Base-by-base conservation (phyloP, 345 rosid genomes). In the Eucalyptus albens region DNA sequence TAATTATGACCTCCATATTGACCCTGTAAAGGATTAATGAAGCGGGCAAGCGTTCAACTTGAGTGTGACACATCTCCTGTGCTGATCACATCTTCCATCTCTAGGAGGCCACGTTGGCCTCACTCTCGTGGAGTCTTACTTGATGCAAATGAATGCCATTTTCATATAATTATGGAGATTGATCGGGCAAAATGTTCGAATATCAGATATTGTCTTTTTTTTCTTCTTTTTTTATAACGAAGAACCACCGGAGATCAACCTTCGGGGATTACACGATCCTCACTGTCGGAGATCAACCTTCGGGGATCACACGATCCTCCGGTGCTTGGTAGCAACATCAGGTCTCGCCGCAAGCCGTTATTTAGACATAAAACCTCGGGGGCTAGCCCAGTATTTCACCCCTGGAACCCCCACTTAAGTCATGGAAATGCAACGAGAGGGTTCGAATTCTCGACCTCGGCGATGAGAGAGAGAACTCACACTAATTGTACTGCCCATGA, bases 371-470 rank as follows among this genome's bases (percentile, higher is more conserved):
- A 47, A 47, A 47, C 11, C 49, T 47, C 5, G 12, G 49, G 0
- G 13, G 49, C 13, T 47, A 2, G 49, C 1, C 5, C 5, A 47
- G 2, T 47, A 47, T 11, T 47, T 0, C 0, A 47, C 5, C 0
- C 49, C 4, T 47, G 13, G 0, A 0, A 47, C 2, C 0, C 13
- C 2, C 49, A 47, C 49, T 47, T 47, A 47, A 47, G 49, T 47
- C 13, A 11, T 47, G 13, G 49, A 47, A 11, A 47, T 47, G 49
- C 5, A 47, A 47, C 1, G 0, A 49, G 15, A 49, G 15, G 15
- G 1, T 49, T 49, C 1, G 15, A 49, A 49, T 0, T 49, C 0
- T 49, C 2, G 0, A 49, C 50, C 50, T 12, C 2, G 0, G 5
- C 2, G 1, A 49, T 12, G 0, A 49, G 50, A 0, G 0, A 49